phyloP scores from a whole-genome alignment of 2,329 filamentous ascomycete genomes.

The Clonostachys rosea region DNA sequence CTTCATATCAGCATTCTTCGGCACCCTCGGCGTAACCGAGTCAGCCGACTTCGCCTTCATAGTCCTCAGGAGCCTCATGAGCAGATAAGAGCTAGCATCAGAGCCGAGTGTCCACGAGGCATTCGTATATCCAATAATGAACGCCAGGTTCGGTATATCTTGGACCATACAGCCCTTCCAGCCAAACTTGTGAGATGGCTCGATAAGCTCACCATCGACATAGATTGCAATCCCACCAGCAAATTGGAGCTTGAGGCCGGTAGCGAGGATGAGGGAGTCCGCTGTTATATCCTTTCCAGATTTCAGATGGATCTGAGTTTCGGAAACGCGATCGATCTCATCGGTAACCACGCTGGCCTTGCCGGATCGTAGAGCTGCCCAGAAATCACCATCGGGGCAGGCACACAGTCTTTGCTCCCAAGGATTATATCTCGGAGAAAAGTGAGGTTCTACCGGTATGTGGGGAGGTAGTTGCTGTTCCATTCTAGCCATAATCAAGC shows the following conservation, averaged over 20 bases:
- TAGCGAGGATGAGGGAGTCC: conserved; percentile 64
- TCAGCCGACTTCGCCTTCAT: conserved; percentile 41
- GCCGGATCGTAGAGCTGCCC: conserved; percentile 29
- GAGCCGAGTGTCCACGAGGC: conserved; percentile 61
- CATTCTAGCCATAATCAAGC: conserved; percentile 37
- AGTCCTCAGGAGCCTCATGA: conserved; percentile 43
- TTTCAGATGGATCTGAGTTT: conserved; percentile 33
- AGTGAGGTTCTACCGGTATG: conserved; percentile 51
- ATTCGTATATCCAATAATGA: conserved; percentile 60
- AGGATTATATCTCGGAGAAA: conserved; percentile 56
- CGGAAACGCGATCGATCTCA: conserved; percentile 39
- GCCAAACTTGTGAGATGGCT: conserved; percentile 40
- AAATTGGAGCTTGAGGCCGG: conserved; percentile 54
- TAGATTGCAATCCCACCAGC: conserved; percentile 42
- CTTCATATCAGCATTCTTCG: no score
- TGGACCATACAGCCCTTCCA: conserved; percentile 62
- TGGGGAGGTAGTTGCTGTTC: conserved; percentile 41
- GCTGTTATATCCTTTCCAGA: conserved; percentile 44
- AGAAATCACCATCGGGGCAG: conserved; percentile 47
- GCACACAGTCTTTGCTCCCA: conserved; percentile 74
- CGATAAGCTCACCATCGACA: conserved; percentile 44
- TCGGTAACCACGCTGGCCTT: conserved; percentile 40
- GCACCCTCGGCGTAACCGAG: background rate
- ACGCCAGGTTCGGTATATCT: conserved; percentile 54
- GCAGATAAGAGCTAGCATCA: conserved; percentile 32